A percentile compares a stretch with the other conserved stretches of the same genome.
phyloP scores from a whole-genome alignment of 805 yeast species.

The Yamadazyma kitorensis region DNA sequence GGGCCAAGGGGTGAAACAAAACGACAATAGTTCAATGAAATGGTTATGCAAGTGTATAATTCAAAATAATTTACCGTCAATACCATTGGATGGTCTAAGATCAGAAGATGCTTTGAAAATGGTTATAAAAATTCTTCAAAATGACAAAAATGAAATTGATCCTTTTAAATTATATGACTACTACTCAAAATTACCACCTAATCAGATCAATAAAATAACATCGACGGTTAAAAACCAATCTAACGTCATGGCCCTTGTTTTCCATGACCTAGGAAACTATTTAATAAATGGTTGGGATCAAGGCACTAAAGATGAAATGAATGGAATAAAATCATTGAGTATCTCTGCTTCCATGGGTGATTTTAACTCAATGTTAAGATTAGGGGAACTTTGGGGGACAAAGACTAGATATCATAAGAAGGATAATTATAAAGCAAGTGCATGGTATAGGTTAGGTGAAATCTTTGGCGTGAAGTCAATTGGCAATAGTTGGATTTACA shows the following conservation, averaged over 20 bases:
- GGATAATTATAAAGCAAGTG: conserved; percentile 61
- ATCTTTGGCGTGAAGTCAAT: conserved; percentile 56
- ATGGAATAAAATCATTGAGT: conserved; percentile 59
- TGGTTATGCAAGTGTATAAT: conserved; percentile 56
- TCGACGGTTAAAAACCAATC: conserved; percentile 32
- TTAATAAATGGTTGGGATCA: conserved; percentile 57
- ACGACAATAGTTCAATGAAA: conserved; percentile 50
- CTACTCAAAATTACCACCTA: conserved; percentile 21
- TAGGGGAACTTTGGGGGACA: conserved; percentile 67
- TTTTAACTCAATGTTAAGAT: conserved; percentile 63
- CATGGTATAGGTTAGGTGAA: conserved; percentile 68
- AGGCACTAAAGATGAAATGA: conserved; percentile 46
- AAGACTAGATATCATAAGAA: conserved; percentile 54
- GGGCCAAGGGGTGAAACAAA: conserved; percentile 67
- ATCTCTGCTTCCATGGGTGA: conserved; percentile 67
- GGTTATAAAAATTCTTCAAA: conserved; percentile 21
- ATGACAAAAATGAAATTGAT: conserved; percentile 21
- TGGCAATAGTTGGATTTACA: conserved; percentile 76
- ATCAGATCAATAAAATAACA: conserved; percentile 26
- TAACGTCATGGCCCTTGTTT: conserved; percentile 48
- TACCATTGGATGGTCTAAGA: conserved; percentile 21
- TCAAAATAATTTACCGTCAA: conserved; percentile 12
- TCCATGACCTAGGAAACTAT: conserved; percentile 61
- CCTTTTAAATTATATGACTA: conserved; percentile 22
- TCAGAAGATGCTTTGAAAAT: conserved; percentile 29